A percentile compares a stretch with the other conserved stretches of the same genome.
phyloP scores from a whole-genome alignment of 441 rosid genomes.

The Jatropha podagrica region DNA sequence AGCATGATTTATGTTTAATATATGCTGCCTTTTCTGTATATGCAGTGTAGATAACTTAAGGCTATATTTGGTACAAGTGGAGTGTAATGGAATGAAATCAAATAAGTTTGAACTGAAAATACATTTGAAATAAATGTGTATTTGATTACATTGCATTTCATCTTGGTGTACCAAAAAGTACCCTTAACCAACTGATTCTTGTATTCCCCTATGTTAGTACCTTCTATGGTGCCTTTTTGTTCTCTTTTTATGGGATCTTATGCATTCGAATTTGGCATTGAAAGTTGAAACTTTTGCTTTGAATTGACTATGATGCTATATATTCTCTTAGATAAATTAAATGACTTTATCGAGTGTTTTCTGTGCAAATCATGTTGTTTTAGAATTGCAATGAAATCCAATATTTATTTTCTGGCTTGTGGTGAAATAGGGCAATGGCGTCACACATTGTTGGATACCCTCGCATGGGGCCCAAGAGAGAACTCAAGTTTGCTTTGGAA shows the following conservation, averaged over 20 bases:
- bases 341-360: background rate
- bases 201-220: background rate
- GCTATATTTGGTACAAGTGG: no score
- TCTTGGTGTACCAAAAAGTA: no score
- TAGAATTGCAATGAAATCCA: background rate
- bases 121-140: no score
- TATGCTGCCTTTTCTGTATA: background rate
- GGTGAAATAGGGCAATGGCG: slow-evolving; percentile 65
- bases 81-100: no score
- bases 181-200: background rate
- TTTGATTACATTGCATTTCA: no score
- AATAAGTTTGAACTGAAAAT: no score
- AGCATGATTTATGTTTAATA: background rate
- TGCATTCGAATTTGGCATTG: background rate
- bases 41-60: background rate
- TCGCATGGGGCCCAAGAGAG: slow-evolving; percentile 39
- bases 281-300: background rate
- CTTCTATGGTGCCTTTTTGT: background rate
- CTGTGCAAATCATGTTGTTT: background rate
- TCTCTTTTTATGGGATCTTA: background rate
- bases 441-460: slow-evolving; percentile 98
- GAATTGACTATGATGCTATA: background rate
- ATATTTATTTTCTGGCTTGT: background rate
- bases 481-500: slow-evolving; percentile 85
- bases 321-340: background rate